A percentile compares a stretch with the other conserved stretches of the same genome.
Conservation (phyloP, 2,329 filamentous ascomycete genomes). For the Colletotrichum higginsianum region DNA sequence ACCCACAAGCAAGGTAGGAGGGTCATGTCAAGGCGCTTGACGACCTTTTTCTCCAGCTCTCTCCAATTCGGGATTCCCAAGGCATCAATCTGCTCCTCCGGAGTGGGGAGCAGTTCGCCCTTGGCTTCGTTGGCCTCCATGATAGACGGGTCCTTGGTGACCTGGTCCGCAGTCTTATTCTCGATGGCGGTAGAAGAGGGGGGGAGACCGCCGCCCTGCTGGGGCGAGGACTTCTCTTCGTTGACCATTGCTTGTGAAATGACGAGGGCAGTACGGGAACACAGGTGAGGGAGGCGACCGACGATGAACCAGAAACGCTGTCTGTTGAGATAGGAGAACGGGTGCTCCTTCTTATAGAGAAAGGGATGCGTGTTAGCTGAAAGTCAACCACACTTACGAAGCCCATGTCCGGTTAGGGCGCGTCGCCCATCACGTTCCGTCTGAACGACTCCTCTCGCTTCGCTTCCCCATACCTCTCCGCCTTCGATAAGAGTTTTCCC, state of each 20-base stretch:
- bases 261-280: background rate
- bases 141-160: conserved; percentile 19
- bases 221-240: conserved; percentile 25
- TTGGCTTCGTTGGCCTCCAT: conserved; percentile 28
- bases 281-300: background rate
- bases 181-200: background rate
- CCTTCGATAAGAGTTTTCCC: conserved; percentile 20
- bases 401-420: background rate
- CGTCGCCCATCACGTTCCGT: background rate
- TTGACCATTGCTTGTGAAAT: conserved; percentile 19
- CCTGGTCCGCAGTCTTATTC: conserved; percentile 8
- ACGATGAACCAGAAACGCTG: background rate
- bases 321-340: background rate
- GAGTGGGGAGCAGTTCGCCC: conserved; percentile 26
- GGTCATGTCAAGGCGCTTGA: conserved; percentile 44
- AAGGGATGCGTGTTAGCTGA: background rate
- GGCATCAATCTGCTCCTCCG: conserved; percentile 44
- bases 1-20: conserved; percentile 45
- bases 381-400: background rate
- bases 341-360: conserved; percentile 4
- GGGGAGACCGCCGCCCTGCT: background rate
- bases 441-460: background rate
- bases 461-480: conserved; percentile 20
- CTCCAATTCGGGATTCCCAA: conserved; percentile 44
- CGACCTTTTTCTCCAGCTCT: conserved; percentile 44